A percentile compares a stretch with the other conserved stretches of the same genome.
Conservation (phyloP, 2,329 filamentous ascomycete species). For the Neofusicoccum umdonicola region DNA sequence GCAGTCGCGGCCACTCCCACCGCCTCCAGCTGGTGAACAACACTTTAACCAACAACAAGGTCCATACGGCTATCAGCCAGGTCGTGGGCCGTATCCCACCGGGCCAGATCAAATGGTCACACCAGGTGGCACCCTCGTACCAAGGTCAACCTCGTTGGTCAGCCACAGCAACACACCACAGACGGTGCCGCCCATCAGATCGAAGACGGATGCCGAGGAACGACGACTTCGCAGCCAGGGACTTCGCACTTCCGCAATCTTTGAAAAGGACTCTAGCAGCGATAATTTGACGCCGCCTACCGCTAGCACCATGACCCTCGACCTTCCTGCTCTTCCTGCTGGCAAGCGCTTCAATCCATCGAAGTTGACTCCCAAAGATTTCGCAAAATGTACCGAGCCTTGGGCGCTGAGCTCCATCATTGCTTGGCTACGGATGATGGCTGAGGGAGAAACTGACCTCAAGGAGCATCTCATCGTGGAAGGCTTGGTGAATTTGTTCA, state of each 20-base stretch:
- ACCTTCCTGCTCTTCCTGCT: conserved; percentile 78
- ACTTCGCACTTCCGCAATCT: conserved; percentile 21
- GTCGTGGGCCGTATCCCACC: conserved; percentile 31
- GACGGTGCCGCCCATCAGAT: conserved; percentile 78
- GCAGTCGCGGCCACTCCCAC: conserved; percentile 56
- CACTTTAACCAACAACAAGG: conserved; percentile 50
- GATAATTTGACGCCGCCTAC: conserved; percentile 55
- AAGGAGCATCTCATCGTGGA: conserved; percentile 83
- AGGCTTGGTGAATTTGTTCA: conserved; percentile 84
- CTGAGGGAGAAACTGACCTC: conserved; percentile 85
- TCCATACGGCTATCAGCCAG: conserved; percentile 50
- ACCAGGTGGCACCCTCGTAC: conserved; percentile 32
- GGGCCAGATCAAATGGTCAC: conserved; percentile 33
- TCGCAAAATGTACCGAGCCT: conserved; percentile 80
- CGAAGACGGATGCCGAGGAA: conserved; percentile 88
- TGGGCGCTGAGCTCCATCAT: conserved; percentile 92
- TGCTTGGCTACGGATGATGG: conserved; percentile 82
- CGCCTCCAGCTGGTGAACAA: conserved; percentile 60
- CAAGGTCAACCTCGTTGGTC: conserved; percentile 62
- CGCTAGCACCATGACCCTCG: conserved; percentile 61
- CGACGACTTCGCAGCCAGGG: conserved; percentile 46
- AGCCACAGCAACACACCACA: conserved; percentile 78
- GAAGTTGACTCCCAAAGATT: conserved; percentile 77
- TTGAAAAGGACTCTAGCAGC: conserved; percentile 41
- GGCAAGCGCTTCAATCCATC: conserved; percentile 80